Base-by-base conservation (phyloP, 2,329 filamentous ascomycete species). In the Thyridium curvatum region DNA sequence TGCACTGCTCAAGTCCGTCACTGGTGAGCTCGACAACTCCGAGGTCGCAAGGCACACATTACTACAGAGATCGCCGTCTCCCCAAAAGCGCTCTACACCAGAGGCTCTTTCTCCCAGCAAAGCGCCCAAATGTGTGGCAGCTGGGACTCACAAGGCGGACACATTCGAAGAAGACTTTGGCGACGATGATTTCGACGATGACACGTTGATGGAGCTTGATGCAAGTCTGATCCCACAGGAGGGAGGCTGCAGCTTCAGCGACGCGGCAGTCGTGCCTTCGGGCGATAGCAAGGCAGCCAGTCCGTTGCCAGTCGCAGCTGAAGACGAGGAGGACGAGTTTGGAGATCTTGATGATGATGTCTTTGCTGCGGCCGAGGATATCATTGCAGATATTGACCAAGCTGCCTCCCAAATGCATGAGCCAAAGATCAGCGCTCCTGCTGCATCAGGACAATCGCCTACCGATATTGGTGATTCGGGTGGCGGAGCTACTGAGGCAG, bases 1-100 rank as follows among this genome's bases (percentile, higher is more conserved):
- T 29, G 76, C 79, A 13, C 61, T 90, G 38, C 64, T 90, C 15
- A 74, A 86, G 50, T 82, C 77, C 37, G 82, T 88, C 37, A 69
- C 66, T 37, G 68, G 64, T 41, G 73, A 72, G 47, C 68, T 76
- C 34, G 67, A 67, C 38, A 67, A 63, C 32, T 62, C 62, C 3
- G 62, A 58, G 31, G 54, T 58, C 6, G 52, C 52, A 28, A 30
- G 13, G 1, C 54, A 60, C 39, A 47, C 48, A 5, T 54, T 41
- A n/a, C 47, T 51, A 3, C 40, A 50, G 28, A 60, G 62, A 34
- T 71, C 69, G 1, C 68, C 71, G 2, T 73, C 68, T 15, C 61
- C 65, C 3, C 62, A 57, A 38, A 71, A 67, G 49, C 63, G 58
- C 31, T 44, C 47, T 4, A 45, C 43, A 12, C 46, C 38, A 17